Conservation (phyloP, 2,329 filamentous ascomycete species). For the Apiospora kogelbergensis region DNA sequence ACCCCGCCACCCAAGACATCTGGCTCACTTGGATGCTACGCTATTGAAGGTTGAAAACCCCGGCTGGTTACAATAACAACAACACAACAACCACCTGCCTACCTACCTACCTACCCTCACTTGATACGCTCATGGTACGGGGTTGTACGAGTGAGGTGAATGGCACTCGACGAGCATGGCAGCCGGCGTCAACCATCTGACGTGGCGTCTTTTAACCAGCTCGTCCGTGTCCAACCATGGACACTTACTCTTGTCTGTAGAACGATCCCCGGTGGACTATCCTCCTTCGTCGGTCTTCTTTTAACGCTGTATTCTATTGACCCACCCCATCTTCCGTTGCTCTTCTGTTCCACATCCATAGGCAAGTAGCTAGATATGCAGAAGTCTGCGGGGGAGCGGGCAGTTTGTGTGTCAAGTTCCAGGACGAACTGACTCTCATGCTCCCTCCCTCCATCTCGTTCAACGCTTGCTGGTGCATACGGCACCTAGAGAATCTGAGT, state of each 20-base stretch:
- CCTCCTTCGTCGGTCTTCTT: background rate
- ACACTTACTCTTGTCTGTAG: background rate
- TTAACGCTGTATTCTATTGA: too few species aligned
- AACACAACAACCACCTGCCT: too few species aligned
- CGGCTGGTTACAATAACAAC: conserved; percentile 7
- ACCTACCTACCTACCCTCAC: background rate
- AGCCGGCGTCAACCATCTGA: conserved; percentile 18
- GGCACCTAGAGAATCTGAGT: background rate
- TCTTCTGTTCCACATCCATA: background rate
- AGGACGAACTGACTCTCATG: background rate
- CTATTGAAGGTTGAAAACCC: background rate
- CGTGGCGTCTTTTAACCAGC: conserved; percentile 28
- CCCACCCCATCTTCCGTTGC: background rate
- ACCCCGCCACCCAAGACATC: background rate
- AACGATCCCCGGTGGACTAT: conserved; percentile 10
- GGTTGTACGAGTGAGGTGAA: background rate
- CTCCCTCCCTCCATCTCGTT: background rate
- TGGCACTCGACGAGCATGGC: background rate
- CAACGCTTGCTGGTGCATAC: background rate
- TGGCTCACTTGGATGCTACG: background rate
- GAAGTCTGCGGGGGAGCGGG: background rate
- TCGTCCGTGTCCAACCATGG: conserved; percentile 19
- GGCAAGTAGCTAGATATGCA: conserved; percentile 8
- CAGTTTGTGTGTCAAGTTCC: background rate
- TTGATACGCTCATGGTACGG: background rate